Base-by-base conservation (phyloP, 2,329 filamentous ascomycete genomes). In the Penicillium frequentans region DNA sequence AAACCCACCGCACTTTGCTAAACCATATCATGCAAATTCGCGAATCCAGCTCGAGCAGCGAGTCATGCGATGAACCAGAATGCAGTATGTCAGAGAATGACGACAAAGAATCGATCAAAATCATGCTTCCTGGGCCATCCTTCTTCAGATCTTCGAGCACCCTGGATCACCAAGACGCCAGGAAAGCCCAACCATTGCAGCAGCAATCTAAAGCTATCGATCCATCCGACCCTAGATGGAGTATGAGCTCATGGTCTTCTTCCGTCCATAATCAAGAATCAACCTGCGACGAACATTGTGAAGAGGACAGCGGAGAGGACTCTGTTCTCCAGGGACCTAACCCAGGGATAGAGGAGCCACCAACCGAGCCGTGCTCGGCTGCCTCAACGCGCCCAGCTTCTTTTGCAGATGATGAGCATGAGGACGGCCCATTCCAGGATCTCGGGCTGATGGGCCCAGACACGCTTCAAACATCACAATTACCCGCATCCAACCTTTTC, bases 91-190 rank as follows among this genome's bases (percentile, higher is more conserved):
- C 80, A 2, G 80, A 82, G 29, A 65, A 75, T 42, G 80, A 83
- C 43, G 79, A 84, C 52, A 74, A 76, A 56, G 82, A 83, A 59
- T 84, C 82, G 5, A 82, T 85, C 54, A 79, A 81, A 43, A 83
- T 85, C 47, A 81, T 84, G 77, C 73, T 84, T 42, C 73, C 78
- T 24, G 74, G 76, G 29, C 78, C 81, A 1, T 70, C 75, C n/a
- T 75, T 75, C 37, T 68, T 75, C 48, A 69, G 73, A 31, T 67
- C 71, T 26, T 61, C 68, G 23, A 62, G 65, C 33, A 70, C 62
- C 43, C 70, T 64, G 16, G 68, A 71, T 52, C 72, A 69, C 27
- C 70, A 72, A 49, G 69, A 72, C 6, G 50, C 60, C 5, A 60
- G 60, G 19, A 62, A 68, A 47, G 52, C 61, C 11, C 63, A 64